phyloP scores from a whole-genome alignment of 202 grass and related monocot species.

The Panicum virgatum region DNA sequence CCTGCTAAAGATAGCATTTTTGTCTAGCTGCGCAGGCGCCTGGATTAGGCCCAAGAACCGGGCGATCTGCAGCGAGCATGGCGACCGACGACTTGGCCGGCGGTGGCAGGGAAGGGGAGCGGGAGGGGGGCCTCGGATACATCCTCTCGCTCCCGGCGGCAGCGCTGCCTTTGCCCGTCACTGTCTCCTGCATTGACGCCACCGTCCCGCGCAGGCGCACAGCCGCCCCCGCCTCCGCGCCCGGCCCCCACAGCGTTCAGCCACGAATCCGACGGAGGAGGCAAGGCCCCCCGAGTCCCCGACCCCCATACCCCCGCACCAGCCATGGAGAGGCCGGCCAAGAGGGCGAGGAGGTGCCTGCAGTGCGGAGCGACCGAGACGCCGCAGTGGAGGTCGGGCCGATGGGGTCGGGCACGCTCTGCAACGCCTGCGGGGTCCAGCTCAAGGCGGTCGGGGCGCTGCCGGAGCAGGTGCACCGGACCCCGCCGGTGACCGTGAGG shows the following conservation, averaged over 20 bases:
- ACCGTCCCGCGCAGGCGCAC: conserved; percentile 48
- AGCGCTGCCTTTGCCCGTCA: conserved; percentile 7
- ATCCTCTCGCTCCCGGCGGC: conserved; percentile 15
- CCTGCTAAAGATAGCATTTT: conserved; percentile 57
- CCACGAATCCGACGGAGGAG: neutral
- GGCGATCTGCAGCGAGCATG: conserved; percentile 47
- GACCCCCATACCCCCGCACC: neutral
- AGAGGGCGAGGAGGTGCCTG: conserved; percentile 31
- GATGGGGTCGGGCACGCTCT: conserved; percentile 29
- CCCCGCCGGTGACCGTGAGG: neutral
- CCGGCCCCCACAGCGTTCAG: neutral
- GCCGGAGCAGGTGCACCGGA: conserved; percentile 12
- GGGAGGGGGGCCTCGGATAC: neutral
- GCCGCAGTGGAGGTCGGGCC: conserved; percentile 46
- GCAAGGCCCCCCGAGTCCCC: neutral
- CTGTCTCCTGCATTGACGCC: conserved; percentile 26
- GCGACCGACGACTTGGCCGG: conserved; percentile 42
- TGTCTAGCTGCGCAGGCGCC: conserved; percentile 35
- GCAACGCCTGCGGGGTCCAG: conserved; percentile 43
- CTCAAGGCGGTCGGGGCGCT: conserved; percentile 24
- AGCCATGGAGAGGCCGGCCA: conserved; percentile 40
- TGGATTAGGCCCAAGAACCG: conserved; percentile 47
- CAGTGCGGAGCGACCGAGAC: conserved; percentile 48
- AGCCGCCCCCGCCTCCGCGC: neutral
- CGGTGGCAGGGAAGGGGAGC: neutral